A percentile compares a stretch with the other conserved stretches of the same genome.
Evolutionary conservation across 2,329 filamentous ascomycete species (phyloP).

Genomic region (Chaetomium sp.): DNA sequence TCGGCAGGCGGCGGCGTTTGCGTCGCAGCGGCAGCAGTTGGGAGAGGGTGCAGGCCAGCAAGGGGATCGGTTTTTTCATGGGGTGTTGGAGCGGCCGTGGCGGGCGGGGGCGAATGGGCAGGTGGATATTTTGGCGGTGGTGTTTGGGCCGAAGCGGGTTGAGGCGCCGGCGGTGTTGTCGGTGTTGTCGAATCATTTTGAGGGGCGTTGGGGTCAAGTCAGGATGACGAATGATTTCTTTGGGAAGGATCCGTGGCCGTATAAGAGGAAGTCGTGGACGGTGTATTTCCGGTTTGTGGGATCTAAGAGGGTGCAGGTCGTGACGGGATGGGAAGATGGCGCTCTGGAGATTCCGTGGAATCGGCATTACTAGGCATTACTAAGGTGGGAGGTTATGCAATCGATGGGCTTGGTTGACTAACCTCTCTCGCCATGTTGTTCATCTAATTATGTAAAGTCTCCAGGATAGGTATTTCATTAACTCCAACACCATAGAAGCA

Average conservation of each 20-base stretch:
- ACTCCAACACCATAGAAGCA: too few species aligned
- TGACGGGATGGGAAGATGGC: slow-evolving; percentile 29
- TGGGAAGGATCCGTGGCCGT: slow-evolving; percentile 22
- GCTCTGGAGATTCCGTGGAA: slow-evolving; percentile 22
- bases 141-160: slow-evolving; percentile 19
- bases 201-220: slow-evolving; percentile 20
- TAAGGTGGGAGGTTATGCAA: too few species aligned
- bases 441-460: too few species aligned
- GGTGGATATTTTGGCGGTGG: slow-evolving; percentile 21
- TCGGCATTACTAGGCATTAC: not conserved
- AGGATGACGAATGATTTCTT: slow-evolving; percentile 22
- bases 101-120: slow-evolving; percentile 6
- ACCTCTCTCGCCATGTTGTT: too few species aligned
- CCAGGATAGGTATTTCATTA: too few species aligned
- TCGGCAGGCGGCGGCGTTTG: slow-evolving; percentile 16
- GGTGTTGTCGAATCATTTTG: slow-evolving; percentile 19
- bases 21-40: slow-evolving; percentile 13
- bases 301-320: slow-evolving; percentile 23
- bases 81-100: slow-evolving; percentile 8
- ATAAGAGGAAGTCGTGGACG: slow-evolving; percentile 20
- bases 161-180: slow-evolving; percentile 16
- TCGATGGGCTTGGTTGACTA: too few species aligned
- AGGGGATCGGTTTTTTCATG: not conserved
- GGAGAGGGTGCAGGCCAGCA: not conserved
- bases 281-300: slow-evolving; percentile 18